These are phyloP conservation scores for Pseudogymnoascus sp. DNA, from an alignment of 2,329 filamentous ascomycete species.

Conservation along the genomic window DNA sequence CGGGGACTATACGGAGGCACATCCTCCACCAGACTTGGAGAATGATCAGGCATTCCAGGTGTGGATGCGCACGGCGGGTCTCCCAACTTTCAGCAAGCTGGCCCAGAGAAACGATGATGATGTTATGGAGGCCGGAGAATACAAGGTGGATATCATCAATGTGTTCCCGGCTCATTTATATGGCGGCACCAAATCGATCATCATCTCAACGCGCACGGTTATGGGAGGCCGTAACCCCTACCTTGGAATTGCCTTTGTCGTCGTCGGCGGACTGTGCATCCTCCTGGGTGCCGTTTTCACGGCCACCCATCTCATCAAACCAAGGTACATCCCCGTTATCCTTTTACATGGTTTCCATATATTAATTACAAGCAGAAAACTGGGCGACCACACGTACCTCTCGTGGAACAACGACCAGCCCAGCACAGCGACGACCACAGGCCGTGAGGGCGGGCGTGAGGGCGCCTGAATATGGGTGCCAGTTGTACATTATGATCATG, in stretches of 20 bases:
- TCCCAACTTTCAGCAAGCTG: conserved; percentile 92
- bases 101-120: conserved; percentile 70
- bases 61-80: conserved; percentile 95
- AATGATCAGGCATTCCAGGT: conserved; percentile 83
- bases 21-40: conserved; percentile 62
- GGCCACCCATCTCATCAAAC: conserved; percentile 80
- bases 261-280: conserved; percentile 88
- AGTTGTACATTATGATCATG: conserved; percentile 13
- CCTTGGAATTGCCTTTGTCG: conserved; percentile 90
- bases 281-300: conserved; percentile 82
- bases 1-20: conserved; percentile 53
- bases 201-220: conserved; percentile 81
- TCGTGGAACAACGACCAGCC: conserved; percentile 79
- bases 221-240: conserved; percentile 95
- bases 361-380: conserved; percentile 54
- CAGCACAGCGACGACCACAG: conserved; percentile 45
- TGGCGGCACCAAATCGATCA: conserved; percentile 78
- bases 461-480: background rate
- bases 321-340: conserved; percentile 50
- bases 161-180: conserved; percentile 73
- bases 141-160: conserved; percentile 66
- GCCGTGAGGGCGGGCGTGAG: conserved; percentile 39
- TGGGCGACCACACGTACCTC: conserved; percentile 94
- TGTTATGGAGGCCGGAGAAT: conserved; percentile 60
- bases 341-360: conserved; percentile 11